These are phyloP conservation scores for Penicillium waksmanii DNA, from an alignment of 495 filamentous ascomycete species.

Conservation along the genomic window DNA sequence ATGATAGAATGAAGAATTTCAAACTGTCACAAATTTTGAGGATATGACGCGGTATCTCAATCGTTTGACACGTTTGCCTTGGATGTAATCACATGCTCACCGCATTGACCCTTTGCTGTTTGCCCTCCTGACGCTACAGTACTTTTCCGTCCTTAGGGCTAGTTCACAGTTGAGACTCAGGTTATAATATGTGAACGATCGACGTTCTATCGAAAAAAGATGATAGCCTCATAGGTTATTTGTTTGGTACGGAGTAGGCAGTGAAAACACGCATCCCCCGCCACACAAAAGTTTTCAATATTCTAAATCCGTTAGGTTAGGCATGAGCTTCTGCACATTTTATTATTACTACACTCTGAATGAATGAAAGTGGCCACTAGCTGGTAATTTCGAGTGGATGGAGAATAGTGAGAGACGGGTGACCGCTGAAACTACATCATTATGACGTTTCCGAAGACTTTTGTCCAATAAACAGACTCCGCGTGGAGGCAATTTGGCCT, in stretches of 20 bases:
- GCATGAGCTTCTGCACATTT: neutral
- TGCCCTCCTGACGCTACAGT: neutral
- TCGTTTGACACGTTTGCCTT: neutral
- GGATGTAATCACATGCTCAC: neutral
- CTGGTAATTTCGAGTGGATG: neutral
- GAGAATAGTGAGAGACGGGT: neutral
- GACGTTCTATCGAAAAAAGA: too few species aligned
- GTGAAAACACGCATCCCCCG: neutral
- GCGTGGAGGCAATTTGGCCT: neutral
- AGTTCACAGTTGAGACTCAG: neutral
- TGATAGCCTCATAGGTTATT: too few species aligned
- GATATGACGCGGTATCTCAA: neutral
- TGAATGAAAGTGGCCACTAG: neutral
- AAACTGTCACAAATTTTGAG: neutral
- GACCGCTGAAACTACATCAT: neutral
- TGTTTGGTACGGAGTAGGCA: neutral
- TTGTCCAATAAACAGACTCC: neutral
- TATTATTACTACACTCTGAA: neutral
- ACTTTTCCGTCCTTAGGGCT: neutral
- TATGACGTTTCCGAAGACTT: neutral
- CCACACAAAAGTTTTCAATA: neutral
- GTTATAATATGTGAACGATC: neutral
- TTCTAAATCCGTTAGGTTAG: neutral
- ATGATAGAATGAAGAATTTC: neutral
- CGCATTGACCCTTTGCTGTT: neutral